Conservation (phyloP, 345 rosid species). For the Salix koriyanagi region DNA sequence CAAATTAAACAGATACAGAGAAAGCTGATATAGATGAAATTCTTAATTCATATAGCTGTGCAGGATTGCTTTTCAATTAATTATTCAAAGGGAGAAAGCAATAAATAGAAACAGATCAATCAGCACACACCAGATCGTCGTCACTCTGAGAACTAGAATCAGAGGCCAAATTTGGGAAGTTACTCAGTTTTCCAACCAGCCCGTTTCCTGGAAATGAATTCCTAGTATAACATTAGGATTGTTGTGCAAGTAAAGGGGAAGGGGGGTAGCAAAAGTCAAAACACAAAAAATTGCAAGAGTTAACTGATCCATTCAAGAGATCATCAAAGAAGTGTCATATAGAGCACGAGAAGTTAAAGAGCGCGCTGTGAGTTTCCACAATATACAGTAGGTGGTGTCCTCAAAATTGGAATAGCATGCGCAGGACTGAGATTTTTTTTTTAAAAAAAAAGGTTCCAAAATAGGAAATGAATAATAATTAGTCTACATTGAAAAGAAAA, state of each 20-base stretch:
- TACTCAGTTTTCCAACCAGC: constrained; percentile 39
- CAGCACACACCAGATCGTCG: constrained; percentile 58
- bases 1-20: not conserved
- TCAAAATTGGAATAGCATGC: no score
- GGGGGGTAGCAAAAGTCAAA: not conserved
- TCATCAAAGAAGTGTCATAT: constrained; percentile 6
- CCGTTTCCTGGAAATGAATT: constrained; percentile 56
- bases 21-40: not conserved
- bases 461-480: not conserved
- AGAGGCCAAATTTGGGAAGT: constrained; percentile 41
- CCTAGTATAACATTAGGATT: constrained; percentile 26
- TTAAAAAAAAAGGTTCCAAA: not conserved
- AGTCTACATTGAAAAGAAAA: not conserved
- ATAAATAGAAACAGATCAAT: constrained; percentile 15
- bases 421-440: not conserved
- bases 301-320: constrained; percentile 6
- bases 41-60: not conserved
- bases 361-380: no score
- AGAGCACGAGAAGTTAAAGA: not conserved
- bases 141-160: constrained; percentile 44
- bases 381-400: no score
- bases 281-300: not conserved
- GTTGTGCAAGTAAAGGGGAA: constrained; percentile 1
- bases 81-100: not conserved
- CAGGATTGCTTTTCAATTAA: not conserved